Percentiles rank a stretch among this genome's conserved stretches.
These are phyloP conservation scores for Apiotrichum veenhuisii DNA, from an alignment of 1,284 basidiomycete species.

Conservation along the genomic window DNA sequence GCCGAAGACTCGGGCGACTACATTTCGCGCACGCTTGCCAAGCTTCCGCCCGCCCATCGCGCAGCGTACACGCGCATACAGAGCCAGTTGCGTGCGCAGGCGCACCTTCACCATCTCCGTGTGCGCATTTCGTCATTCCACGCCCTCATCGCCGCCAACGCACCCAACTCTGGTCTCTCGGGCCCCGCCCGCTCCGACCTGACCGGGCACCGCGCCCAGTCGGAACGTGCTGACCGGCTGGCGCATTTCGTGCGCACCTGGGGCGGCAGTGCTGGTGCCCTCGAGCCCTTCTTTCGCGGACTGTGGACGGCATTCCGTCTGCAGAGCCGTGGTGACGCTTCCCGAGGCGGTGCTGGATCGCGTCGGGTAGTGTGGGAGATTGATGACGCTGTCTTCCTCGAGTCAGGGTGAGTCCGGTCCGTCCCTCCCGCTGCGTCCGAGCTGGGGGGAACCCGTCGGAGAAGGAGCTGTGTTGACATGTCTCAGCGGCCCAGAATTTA, in stretches of 20 bases:
- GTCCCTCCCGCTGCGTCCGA: too few species aligned
- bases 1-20: conserved; percentile 29
- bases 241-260: conserved; percentile 33
- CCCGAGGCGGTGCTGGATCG: conserved; percentile 30
- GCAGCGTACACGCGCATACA: conserved; percentile 43
- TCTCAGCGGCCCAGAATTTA: conserved; percentile 41
- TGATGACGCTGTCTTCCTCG: conserved; percentile 47
- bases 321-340: conserved; percentile 33
- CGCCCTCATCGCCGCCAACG: conserved; percentile 36
- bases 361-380: conserved; percentile 44
- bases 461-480: neutral
- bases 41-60: conserved; percentile 37
- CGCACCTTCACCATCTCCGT: conserved; percentile 43
- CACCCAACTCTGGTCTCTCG: conserved; percentile 33
- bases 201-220: conserved; percentile 18
- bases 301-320: conserved; percentile 34
- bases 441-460: neutral
- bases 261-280: conserved; percentile 33
- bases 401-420: conserved; percentile 38
- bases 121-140: conserved; percentile 42
- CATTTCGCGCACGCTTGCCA: conserved; percentile 38
- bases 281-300: conserved; percentile 45
- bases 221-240: conserved; percentile 33
- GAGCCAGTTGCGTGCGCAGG: conserved; percentile 36
- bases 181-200: conserved; percentile 30